Conservation (phyloP, 2,329 filamentous ascomycete genomes). For the Calonectria naviculata region DNA sequence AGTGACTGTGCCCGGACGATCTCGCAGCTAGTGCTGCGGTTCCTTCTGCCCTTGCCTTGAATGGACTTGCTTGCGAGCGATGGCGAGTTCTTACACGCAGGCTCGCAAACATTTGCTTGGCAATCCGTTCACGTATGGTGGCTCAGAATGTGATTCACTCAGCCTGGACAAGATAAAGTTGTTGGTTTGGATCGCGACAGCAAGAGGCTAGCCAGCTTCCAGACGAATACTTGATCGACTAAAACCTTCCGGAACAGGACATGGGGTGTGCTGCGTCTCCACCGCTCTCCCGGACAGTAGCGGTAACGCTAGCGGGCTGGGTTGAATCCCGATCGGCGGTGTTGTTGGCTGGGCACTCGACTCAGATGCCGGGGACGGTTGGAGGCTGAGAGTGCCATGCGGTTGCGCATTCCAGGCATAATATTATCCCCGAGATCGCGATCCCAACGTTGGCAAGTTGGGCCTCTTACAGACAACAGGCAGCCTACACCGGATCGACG, state of each 20-base stretch:
- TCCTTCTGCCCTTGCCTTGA: neutral
- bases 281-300: neutral
- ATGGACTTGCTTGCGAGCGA: neutral
- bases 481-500: neutral
- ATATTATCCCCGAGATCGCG: neutral
- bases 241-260: neutral
- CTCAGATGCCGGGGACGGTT: neutral
- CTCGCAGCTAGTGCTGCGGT: neutral
- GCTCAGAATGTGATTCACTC: neutral
- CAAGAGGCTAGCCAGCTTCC: neutral
- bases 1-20: neutral
- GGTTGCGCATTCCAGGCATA: neutral
- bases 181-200: neutral
- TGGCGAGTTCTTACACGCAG: neutral
- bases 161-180: neutral
- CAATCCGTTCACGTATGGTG: neutral
- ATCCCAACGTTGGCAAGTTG: neutral
- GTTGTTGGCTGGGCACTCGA: neutral
- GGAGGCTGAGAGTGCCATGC: neutral
- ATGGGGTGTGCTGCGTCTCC: neutral
- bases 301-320: neutral
- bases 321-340: neutral
- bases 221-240: neutral
- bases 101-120: too few species aligned
- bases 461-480: neutral